Base-by-base conservation (phyloP, 78 protist species). In the Speleostelium caveatum region DNA sequence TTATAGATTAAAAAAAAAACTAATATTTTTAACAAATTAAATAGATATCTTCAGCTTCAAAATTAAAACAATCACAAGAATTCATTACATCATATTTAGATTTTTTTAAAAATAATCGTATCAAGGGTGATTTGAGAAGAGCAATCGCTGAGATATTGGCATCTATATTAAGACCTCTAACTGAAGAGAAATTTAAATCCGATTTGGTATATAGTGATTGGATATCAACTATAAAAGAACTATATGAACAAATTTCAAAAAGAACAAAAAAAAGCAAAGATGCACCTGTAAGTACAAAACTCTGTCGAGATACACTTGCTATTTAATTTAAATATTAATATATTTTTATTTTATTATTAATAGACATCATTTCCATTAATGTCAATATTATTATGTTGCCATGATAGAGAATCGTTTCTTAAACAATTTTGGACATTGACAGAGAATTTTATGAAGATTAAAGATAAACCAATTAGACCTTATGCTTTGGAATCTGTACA, bases 331-430 rank as follows among this genome's bases (percentile, higher is more conserved):
- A 26, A n/a, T 16, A 8, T 19, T 73, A 33, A 2, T 58, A 60
- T 8, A 22, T 3, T 24, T 56, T 42, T 22, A 4, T 22, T 53
- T 71, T 73, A 22, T 30, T 21, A 14, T 30, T 12, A 14, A 5
- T 60, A 83, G 91, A 83, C 91, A 83, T 83, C 91, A 71, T 83
- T 35, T 42, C 91, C 91, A 83, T 69, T 83, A 69, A 49, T 83
- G 33, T 69, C 91, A 69, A 83, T 83, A 30, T 69, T 83, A 83
- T 83, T 83, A 60, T 83, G 91, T 69, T 83, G 91, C 45, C 28
- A 33, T 49, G 91, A 83, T 36, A 83, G 69, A 69, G 91, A 83
- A 60, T 55, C 68, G 28, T 83, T 83, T 83, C 45, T 83, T 56
- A 83, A 83, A 63, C 65, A 51, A 55, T 83, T 69, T 71, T 83